Base-by-base conservation (phyloP, 129 eudicot species). In the Flaveria brownii region DNA sequence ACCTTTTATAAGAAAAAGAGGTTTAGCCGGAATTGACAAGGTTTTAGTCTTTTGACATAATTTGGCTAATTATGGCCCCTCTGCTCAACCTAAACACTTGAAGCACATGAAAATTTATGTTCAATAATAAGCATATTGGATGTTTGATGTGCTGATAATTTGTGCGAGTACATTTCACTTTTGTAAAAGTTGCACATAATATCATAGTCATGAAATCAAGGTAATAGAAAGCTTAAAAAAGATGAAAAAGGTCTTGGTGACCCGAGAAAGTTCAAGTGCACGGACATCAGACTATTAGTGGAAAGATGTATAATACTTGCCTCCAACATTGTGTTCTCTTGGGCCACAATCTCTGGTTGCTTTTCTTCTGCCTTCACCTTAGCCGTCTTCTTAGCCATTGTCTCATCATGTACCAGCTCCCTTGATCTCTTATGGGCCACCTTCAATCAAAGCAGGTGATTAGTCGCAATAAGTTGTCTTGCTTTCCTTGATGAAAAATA, bases 321-420 rank as follows among this genome's bases (percentile, higher is more conserved):
- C 55, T 12, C 55, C 55, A 50, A 50, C 55, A 50, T 50, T 50
- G n/a, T 49, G 5, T 12, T 49, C 61, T 17, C 61, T 17, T 54
- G 60, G 61, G 25, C 61, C 61, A n/a, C n/a, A 59, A 33, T 60
- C 17, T 61, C 17, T 45, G 28, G 10, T 63, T 73, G 56, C 18
- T 57, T 22, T 5, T 20, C 5, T 56, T 59, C 22, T 56, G 6
- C 13, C n/a, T 36, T 50, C 55, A 73, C 13, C 20, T 57, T 57
- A 16, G 77, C 43, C 55, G 57, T 26, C 70, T 74, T 74, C 42
- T 59, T 74, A 59, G 78, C 45, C 59, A 20, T 39, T 23, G 45
- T 8, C 16, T 59, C 78, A 10, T 45, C 41, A 23, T 45, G 13
- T 60, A 15, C 12, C 70, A 9, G 28, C 30, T 74, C 12, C 70